Evolutionary conservation across 2,329 filamentous ascomycete species (phyloP), one percentile per base, ranked within the genome.

Genomic region (Talaromyces sp.): DNA sequence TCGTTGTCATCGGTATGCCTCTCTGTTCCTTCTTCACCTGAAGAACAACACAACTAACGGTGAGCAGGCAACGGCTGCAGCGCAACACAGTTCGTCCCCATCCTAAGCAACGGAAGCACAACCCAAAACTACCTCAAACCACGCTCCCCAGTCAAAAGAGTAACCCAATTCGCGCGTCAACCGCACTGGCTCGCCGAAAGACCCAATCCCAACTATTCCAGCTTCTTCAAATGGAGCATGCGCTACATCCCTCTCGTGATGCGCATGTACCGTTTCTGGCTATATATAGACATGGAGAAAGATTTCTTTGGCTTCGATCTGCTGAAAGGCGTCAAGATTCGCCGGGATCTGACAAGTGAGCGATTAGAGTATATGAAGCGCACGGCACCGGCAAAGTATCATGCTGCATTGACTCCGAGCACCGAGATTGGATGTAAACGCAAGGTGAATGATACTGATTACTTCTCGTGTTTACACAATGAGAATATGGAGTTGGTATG

Each of bases 91-190:
- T 81, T 83, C 47, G 77, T 83, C 1, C 82, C 81, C 3, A 77
- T 80, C 41, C 75, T 83, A 70, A 77, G 76, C 17, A 70, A 72
- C 37, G 73, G 73, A n/a, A 70, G 73, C 33, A 66, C 25, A 19
- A n/a, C 3, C 27, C 15, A 43, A 37, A 62, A 66, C 37, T 59
- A 66, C 35, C 43, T 35, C 45, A 52, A 27, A 6, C 15, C 17
- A n/a, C 50, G 60, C 2, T 69, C 69, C 13, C 72, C 77, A 4
- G 80, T 76, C 10, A 75, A 72, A 22, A 77, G 74, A 27, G 72
- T 83, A 25, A 80, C 77, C 0, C 82, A 85, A 58, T 84, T 85
- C 67, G 78, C 74, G n/a, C 79, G 82, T 9, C 82, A 84, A 71
- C 73, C 83, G 4, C 83, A 85, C 66, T 85, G 80, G 73, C 73